Evolutionary conservation across 2,329 filamentous ascomycete genomes (phyloP), one percentile per base, ranked within the genome.

Genomic region (Talaromyces atroroseus): DNA sequence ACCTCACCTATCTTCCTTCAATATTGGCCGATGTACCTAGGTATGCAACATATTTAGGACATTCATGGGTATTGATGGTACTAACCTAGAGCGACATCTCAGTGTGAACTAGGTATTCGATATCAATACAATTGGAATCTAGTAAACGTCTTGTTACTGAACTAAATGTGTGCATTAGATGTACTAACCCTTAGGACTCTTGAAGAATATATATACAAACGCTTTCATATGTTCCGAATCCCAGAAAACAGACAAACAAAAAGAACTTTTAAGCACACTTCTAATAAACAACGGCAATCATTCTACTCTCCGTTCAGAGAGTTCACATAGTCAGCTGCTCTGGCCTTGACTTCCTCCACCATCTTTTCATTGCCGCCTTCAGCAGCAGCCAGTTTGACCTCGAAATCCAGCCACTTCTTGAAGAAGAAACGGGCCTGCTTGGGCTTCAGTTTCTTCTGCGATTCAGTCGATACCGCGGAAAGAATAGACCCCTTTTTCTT

Each of bases 401-500:
- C 94, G 83, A 90, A 97, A 63, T 88, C 84, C 57, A 88, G 82
- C 94, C 94, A 99, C 64, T 89, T 83, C 76, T 90, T 90, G 76
- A 97, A 99, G 79, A 95, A 89, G 68, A 85, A 87, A 76, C 87
- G 86, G 16, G 91, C 91, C 68, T 91, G 83, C 69, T 89, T 86
- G 42, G 88, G 83, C 79, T 95, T 96, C 63, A 96, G 78, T 65
- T 79, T 77, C 1, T 81, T 80, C 74, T 84, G 85, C 38, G 81
- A 80, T 16, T 58, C 59, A 14, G 84, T 24, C 12, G 63, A 62
- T 21, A 68, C 68, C n/a, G 69, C 61, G 29, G 60, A 60, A 51
- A 66, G 61, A 21, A 60, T 16, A 14, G 52, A 42, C 7, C 66
- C 68, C 62, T 72, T 72, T 64, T 71, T 72, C 48, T 60, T 60